phyloP scores from a whole-genome alignment of 331 rosid species.

The Cydonia oblonga region DNA sequence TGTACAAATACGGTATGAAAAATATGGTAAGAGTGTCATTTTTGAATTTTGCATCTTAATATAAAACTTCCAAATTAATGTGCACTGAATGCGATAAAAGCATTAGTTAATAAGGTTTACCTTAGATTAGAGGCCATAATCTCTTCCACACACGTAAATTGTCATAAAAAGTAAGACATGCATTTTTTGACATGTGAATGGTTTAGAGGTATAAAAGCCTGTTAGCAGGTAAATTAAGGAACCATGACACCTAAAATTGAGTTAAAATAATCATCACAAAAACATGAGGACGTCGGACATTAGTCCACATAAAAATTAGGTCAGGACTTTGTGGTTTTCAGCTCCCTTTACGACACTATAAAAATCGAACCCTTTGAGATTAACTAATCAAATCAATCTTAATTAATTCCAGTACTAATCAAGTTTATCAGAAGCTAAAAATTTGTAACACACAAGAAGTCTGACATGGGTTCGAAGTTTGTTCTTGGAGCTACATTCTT shows the following conservation, averaged over 20 bases:
- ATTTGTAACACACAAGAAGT: not conserved
- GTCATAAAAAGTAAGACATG: not conserved
- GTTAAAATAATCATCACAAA: not conserved
- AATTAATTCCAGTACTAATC: not conserved
- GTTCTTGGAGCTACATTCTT: not conserved
- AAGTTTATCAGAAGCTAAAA: not conserved
- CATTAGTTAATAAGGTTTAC: not conserved
- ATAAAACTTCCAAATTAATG: not conserved
- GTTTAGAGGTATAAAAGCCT: not conserved
- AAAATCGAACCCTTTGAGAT: not conserved
- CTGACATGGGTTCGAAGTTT: slow-evolving; percentile 7
- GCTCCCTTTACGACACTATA: not conserved
- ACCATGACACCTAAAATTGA: not conserved
- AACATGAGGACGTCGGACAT: not conserved
- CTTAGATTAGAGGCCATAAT: not conserved
- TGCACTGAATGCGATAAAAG: not conserved
- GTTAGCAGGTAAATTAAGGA: not conserved
- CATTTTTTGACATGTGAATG: not conserved
- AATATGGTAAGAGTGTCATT: too few species aligned
- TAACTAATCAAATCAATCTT: not conserved
- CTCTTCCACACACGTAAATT: not conserved
- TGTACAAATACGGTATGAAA: too few species aligned
- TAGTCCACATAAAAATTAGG: not conserved
- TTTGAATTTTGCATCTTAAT: not conserved
- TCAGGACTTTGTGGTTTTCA: not conserved